Percentiles rank a stretch among this genome's conserved stretches.
Evolutionary conservation across 2,329 filamentous ascomycete species (phyloP).

Genomic region (Hymenotorrendiella dingleyae): DNA sequence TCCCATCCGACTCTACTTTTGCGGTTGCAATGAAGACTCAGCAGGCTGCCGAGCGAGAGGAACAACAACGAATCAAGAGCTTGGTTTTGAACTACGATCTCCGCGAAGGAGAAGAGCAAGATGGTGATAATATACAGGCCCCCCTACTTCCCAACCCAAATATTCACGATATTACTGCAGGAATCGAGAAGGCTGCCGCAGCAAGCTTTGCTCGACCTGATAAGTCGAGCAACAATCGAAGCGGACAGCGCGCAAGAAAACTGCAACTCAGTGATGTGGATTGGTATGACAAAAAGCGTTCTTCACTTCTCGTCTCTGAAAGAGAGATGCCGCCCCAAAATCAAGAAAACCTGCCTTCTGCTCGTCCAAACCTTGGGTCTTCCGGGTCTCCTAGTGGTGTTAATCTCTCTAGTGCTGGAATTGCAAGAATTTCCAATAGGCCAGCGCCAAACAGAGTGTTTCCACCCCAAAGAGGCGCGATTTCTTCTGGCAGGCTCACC

Average conservation of each 20-base stretch:
- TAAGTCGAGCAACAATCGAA: constrained; percentile 38
- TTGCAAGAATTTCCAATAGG: neutral
- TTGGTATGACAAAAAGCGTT: constrained; percentile 60
- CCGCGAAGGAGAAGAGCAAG: constrained; percentile 71
- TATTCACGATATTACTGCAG: constrained; percentile 50
- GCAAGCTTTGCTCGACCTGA: constrained; percentile 28
- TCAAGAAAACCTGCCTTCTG: neutral
- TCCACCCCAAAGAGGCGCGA: constrained; percentile 5
- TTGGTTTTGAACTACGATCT: constrained; percentile 95
- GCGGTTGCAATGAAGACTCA: constrained; percentile 94
- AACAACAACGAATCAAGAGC: constrained; percentile 98
- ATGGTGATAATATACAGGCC: constrained; percentile 56
- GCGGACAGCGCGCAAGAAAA: constrained; percentile 78
- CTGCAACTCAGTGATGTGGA: constrained; percentile 95
- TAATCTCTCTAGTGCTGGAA: constrained; percentile 4
- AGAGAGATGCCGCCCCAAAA: neutral
- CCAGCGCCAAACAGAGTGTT: constrained; percentile 2
- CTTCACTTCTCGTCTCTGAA: constrained; percentile 17
- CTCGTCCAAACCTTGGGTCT: constrained; percentile 3
- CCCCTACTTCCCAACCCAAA: constrained; percentile 41
- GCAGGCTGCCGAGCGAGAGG: constrained; percentile 89
- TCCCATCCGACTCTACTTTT: constrained; percentile 88
- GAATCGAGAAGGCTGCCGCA: constrained; percentile 46
- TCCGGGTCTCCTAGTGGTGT: neutral
- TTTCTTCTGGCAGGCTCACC: constrained; percentile 17